These are phyloP conservation scores for Leucogyrophana mollusca DNA, from an alignment of 768 basidiomycete genomes.

Conservation along the genomic window DNA sequence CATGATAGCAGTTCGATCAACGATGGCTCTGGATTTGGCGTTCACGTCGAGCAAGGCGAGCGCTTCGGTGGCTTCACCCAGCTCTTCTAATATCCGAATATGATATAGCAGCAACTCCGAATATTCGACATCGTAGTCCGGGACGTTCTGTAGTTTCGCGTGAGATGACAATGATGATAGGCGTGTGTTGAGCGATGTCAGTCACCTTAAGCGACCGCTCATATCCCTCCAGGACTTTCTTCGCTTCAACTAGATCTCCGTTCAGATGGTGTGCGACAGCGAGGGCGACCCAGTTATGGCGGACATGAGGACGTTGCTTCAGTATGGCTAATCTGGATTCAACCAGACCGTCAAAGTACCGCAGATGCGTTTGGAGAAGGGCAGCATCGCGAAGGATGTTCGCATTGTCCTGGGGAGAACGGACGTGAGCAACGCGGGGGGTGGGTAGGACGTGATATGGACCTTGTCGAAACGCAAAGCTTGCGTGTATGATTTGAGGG, in stretches of 20 bases:
- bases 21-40: constrained; percentile 61
- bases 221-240: constrained; percentile 71
- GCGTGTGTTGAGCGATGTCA: neutral
- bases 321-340: constrained; percentile 83
- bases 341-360: constrained; percentile 74
- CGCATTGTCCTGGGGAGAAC: constrained; percentile 72
- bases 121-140: constrained; percentile 77
- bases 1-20: constrained; percentile 68
- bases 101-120: constrained; percentile 84
- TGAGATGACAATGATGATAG: constrained; percentile 6
- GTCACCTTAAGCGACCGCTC: constrained; percentile 67
- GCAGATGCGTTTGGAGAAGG: constrained; percentile 83
- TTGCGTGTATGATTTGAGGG: constrained; percentile 88
- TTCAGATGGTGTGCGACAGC: constrained; percentile 88
- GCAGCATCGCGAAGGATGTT: constrained; percentile 92
- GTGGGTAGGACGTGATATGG: constrained; percentile 18
- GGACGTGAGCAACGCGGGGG: constrained; percentile 2
- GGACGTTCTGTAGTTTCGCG: constrained; percentile 54
- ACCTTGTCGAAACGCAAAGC: constrained; percentile 91
- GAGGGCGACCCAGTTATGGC: constrained; percentile 87
- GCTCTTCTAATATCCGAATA: constrained; percentile 67
- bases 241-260: constrained; percentile 68
- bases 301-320: constrained; percentile 73
- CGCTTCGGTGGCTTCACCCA: constrained; percentile 61
- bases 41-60: constrained; percentile 61